These are phyloP conservation scores for Cystobasidium pallidum DNA, from an alignment of 1,284 basidiomycete species.

Conservation along the genomic window DNA sequence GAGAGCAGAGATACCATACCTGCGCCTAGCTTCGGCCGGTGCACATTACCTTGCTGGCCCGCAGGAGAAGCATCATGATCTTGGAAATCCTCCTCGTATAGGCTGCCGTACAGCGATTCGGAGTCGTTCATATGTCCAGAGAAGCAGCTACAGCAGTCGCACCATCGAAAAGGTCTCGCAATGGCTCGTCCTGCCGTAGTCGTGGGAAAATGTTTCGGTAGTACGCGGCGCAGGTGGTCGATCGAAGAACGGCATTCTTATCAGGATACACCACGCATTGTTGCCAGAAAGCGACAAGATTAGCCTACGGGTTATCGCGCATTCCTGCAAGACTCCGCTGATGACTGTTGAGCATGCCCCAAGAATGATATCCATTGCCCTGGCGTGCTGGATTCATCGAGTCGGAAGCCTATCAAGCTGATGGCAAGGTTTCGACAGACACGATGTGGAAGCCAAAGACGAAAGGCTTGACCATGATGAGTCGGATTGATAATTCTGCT, in stretches of 20 bases:
- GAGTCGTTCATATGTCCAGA: conserved; percentile 1
- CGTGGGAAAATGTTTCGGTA: neutral
- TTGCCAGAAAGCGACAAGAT: too few species aligned
- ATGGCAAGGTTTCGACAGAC: neutral
- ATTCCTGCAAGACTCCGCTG: conserved; percentile 18
- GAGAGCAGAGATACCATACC: neutral
- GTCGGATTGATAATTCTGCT: too few species aligned
- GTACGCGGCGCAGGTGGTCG: neutral
- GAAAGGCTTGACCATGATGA: neutral
- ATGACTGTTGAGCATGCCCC: conserved; percentile 12
- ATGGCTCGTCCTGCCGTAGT: conserved; percentile 20
- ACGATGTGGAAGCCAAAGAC: neutral
- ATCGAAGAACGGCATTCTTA: neutral
- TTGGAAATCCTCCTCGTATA: neutral
- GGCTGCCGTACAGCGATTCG: conserved; percentile 20
- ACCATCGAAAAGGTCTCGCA: conserved; percentile 20
- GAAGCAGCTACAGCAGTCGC: conserved; percentile 12
- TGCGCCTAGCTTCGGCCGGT: neutral
- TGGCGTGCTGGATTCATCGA: neutral
- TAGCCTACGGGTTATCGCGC: conserved; percentile 11
- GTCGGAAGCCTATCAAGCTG: neutral
- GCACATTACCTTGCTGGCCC: neutral
- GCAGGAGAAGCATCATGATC: neutral
- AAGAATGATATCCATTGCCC: conserved; percentile 17
- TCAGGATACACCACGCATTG: too few species aligned